These are phyloP conservation scores for Penicillium brasilianum DNA, from an alignment of 2,329 filamentous ascomycete species.

Conservation along the genomic window DNA sequence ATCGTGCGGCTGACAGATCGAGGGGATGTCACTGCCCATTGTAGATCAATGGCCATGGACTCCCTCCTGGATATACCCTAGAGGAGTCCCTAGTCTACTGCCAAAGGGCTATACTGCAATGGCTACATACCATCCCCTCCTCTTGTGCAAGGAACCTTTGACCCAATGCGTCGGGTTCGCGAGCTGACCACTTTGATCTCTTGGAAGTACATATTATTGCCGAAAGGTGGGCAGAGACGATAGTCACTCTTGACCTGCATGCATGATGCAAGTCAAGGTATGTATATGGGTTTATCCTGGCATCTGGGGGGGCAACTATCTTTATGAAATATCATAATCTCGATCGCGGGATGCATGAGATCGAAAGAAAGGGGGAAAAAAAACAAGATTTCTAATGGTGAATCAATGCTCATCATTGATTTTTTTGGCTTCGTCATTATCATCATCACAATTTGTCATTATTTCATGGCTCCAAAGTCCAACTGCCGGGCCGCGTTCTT, in stretches of 20 bases:
- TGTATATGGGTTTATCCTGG: background rate
- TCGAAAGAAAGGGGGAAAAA: background rate
- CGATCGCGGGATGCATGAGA: background rate
- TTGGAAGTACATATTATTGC: background rate
- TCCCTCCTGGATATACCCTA: too few species aligned
- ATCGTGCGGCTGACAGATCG: slow-evolving; percentile 18
- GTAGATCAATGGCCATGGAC: background rate
- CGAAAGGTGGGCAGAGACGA: slow-evolving; percentile 1
- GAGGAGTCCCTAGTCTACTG: too few species aligned
- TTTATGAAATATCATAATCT: background rate
- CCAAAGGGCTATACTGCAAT: too few species aligned
- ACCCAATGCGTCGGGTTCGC: background rate
- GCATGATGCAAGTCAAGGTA: slow-evolving; percentile 9
- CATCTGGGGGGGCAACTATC: background rate
- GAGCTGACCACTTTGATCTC: slow-evolving; percentile 9
- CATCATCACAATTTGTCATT: slow-evolving; percentile 13
- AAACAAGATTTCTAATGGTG: background rate
- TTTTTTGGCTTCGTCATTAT: background rate
- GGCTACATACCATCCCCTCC: background rate
- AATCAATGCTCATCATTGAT: background rate
- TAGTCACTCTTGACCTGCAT: slow-evolving; percentile 12
- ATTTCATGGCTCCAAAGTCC: slow-evolving; percentile 66
- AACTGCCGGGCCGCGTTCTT: slow-evolving; percentile 82
- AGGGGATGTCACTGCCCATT: slow-evolving; percentile 4
- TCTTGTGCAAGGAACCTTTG: background rate